Evolutionary conservation across 345 rosid species (phyloP).

Genomic region (Reutealis trisperma): DNA sequence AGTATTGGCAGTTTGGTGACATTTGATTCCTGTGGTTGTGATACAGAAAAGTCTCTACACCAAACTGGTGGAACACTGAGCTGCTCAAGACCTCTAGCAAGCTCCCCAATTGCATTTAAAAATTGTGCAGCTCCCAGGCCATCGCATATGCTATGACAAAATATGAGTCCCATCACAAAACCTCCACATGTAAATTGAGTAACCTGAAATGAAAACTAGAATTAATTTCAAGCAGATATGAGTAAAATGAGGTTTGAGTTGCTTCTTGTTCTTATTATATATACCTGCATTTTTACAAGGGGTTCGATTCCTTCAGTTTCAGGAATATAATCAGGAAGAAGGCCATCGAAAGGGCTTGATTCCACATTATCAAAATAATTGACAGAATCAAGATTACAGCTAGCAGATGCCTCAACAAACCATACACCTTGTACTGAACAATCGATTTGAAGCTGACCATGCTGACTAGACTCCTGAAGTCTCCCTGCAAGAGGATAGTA

Average conservation of each 20-base stretch:
- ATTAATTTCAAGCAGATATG: no score
- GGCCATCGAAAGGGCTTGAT: conserved; percentile 40
- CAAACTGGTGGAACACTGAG: conserved; percentile 48
- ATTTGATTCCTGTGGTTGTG: conserved; percentile 17
- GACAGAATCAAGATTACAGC: conserved; percentile 35
- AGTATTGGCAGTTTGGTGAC: conserved; percentile 1
- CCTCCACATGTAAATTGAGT: conserved; percentile 69
- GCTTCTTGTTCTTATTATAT: no score
- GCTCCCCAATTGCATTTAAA: conserved; percentile 59
- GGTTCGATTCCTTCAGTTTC: conserved; percentile 42
- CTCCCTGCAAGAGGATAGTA: conserved; percentile 63
- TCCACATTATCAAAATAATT: conserved; percentile 39
- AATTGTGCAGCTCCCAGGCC: conserved; percentile 80
- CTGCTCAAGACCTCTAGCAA: conserved; percentile 44
- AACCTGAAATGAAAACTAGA: conserved; percentile 37
- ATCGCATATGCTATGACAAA: conserved; percentile 61
- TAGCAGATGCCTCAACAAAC: conserved; percentile 50
- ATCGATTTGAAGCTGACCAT: conserved; percentile 42
- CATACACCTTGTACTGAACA: conserved; percentile 48
- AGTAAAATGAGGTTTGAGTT: no score
- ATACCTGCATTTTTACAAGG: conserved; percentile 69
- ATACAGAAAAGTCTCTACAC: conserved; percentile 47
- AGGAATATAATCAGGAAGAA: conserved; percentile 46
- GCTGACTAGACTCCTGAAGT: conserved; percentile 31
- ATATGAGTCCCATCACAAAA: conserved; percentile 60